These are phyloP conservation scores for Camellia lanceoleosa DNA, from an alignment of 148 eudicot genomes.

Conservation along the genomic window DNA sequence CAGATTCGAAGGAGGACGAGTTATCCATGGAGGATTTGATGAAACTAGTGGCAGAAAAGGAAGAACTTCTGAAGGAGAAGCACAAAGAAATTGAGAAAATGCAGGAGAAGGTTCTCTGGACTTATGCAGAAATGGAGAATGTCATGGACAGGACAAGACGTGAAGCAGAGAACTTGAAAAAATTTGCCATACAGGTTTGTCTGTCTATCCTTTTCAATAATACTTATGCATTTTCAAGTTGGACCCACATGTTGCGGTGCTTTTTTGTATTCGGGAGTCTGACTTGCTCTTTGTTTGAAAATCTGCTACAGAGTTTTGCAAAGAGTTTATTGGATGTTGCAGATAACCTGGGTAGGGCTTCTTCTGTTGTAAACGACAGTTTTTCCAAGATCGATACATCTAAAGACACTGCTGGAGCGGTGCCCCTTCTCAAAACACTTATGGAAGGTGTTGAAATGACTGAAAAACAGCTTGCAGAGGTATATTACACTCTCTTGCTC, in stretches of 20 bases:
- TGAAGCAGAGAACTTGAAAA: slow-evolving; percentile 81
- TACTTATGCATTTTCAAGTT: neutral
- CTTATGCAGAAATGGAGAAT: slow-evolving; percentile 85
- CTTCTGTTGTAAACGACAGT: slow-evolving; percentile 73
- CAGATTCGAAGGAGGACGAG: slow-evolving; percentile 53
- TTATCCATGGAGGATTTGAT: slow-evolving; percentile 68
- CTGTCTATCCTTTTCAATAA: neutral
- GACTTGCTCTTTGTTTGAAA: slow-evolving; percentile 10
- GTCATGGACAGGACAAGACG: slow-evolving; percentile 75
- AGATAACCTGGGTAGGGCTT: slow-evolving; percentile 83
- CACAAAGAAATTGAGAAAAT: slow-evolving; percentile 53
- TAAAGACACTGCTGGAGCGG: slow-evolving; percentile 65
- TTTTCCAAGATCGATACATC: slow-evolving; percentile 72
- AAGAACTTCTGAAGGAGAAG: slow-evolving; percentile 48
- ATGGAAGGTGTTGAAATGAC: slow-evolving; percentile 98
- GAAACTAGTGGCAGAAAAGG: slow-evolving; percentile 69
- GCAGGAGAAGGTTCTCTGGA: slow-evolving; percentile 73
- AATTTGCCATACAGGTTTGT: slow-evolving; percentile 92
- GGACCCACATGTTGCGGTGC: neutral
- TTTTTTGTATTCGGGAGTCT: neutral
- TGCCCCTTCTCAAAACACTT: slow-evolving; percentile 76
- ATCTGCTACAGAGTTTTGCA: slow-evolving; percentile 72
- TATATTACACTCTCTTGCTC: slow-evolving; percentile 19
- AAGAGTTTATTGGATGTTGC: slow-evolving; percentile 92
- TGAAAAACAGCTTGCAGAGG: slow-evolving; percentile 88